Base-by-base conservation (phyloP, 495 filamentous ascomycete genomes). In the Penicillium odoratum region DNA sequence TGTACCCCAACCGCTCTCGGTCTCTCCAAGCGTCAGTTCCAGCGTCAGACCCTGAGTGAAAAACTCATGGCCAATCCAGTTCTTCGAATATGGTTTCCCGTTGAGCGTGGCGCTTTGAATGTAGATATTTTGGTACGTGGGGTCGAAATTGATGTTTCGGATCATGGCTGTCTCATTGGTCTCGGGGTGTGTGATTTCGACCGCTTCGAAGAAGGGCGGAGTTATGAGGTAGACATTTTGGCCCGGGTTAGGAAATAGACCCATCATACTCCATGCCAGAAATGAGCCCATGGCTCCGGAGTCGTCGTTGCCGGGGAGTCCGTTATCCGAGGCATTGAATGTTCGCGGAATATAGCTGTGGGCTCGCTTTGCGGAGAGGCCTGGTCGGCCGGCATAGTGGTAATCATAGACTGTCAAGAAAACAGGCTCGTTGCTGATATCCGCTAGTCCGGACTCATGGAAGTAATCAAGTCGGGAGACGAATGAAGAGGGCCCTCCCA, bases 171-270 rank as follows among this genome's bases (percentile, higher is more conserved):
- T 83, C 36, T 82, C 81, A 34, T 80, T 78, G 0, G 86, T 91
- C 5, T 82, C 60, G 3, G 79, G 80, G 54, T 82, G 80, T 3
- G 78, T 87, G 44, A 89, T 79, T 54, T 81, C 86, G 8, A 90
- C 76, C 16, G 75, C 69, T 65, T 85, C 78, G 63, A 91, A 91
- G 62, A 81, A 88, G 0, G 85, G 85, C 18, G 85, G 74, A 8
- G 68, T 87, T 51, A 91, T 89, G 1, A 92, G 75, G 57, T 92
- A 91, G 1, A 92, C 88, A 61, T 89, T 74, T 59, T 91, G 81
- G 1, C 79, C 81, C 0, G 79, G 76, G 40, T 85, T 77, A 4
- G 84, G 83, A 57, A 83, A 86, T 2, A 87, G 71, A 11, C 84
- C 84, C 63, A 86, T 78, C 81, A 84, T 81, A 45, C 80, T 75